A percentile compares a stretch with the other conserved stretches of the same genome.
These are phyloP conservation scores for Puccinia horiana DNA, from an alignment of 1,284 basidiomycete species.

Conservation along the genomic window DNA sequence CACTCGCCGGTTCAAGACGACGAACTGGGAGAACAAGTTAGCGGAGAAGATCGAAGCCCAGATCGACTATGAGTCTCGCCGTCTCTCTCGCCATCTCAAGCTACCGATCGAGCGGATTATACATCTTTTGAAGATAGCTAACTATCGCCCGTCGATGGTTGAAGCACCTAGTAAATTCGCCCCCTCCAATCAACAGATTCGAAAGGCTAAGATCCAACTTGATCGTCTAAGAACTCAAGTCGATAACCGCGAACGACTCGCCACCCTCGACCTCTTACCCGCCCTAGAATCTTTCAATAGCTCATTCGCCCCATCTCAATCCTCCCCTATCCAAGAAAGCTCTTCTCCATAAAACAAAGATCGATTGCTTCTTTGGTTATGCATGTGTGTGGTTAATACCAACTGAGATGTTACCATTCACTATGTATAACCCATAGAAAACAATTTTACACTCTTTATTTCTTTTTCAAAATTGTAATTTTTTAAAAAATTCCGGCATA, in stretches of 20 bases:
- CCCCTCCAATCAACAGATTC: neutral
- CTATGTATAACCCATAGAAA: too few species aligned
- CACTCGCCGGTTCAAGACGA: slow-evolving; percentile 39
- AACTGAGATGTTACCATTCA: too few species aligned
- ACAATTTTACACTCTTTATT: too few species aligned
- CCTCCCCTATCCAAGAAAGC: neutral
- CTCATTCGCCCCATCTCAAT: neutral
- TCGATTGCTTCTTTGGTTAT: neutral
- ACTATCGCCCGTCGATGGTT: slow-evolving; percentile 34
- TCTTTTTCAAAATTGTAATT: too few species aligned
- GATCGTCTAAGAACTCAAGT: neutral
- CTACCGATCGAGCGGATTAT: slow-evolving; percentile 19
- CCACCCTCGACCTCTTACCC: slow-evolving; percentile 42
- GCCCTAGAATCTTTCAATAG: slow-evolving; percentile 46
- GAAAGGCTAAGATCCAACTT: slow-evolving; percentile 14
- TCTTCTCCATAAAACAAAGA: neutral
- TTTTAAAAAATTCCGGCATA: too few species aligned
- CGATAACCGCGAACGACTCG: slow-evolving; percentile 30
- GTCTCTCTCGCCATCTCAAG: slow-evolving; percentile 25
- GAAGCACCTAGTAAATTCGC: neutral
- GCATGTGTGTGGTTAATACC: neutral
- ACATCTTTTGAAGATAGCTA: neutral
- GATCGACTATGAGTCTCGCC: slow-evolving; percentile 21
- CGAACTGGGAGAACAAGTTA: slow-evolving; percentile 37
- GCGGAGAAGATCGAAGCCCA: slow-evolving; percentile 14